Base-by-base conservation (phyloP, 2,329 filamentous ascomycete species). In the Stagonosporopsis rhizophila region DNA sequence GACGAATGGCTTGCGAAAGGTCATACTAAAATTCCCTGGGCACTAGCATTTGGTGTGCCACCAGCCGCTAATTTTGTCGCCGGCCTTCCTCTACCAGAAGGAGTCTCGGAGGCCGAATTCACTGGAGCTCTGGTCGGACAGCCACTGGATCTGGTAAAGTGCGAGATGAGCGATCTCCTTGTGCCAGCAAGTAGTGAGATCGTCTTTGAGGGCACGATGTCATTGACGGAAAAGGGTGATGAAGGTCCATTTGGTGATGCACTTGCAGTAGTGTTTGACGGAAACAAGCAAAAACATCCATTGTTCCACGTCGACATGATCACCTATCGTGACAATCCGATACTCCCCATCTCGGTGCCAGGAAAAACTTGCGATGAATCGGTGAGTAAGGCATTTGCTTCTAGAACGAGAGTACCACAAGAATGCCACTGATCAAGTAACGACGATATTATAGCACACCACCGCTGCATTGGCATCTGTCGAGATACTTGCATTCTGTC, bases 101-200 rank as follows among this genome's bases (percentile, higher is more conserved):
- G n/a, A n/a, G n/a, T n/a, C n/a, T n/a, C n/a, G n/a, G n/a, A n/a
- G n/a, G n/a, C n/a, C n/a, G n/a, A n/a, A n/a, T n/a, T n/a, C n/a
- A n/a, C n/a, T n/a, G n/a, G n/a, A n/a, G n/a, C n/a, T n/a, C n/a
- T 84, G 52, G 74, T 73, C 1, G 81, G 81, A 4, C 53, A 65
- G 0, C 70, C 81, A 0, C 52, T 84, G 7, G 78, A 84, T 28
- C 59, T 84, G 0, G 78, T 81, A 30, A 83, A 82, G 60, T 83
- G 81, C 48, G 81, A 83, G 17, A 80, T 76, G 0, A 84, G 80
- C 51, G 71, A 78, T 25, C 62, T 84, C 0, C 62, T 74, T 5
- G 81, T 84, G 1, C 82, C 82, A 0, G 81, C 82, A 0, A 82
- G 77, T 51, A 64, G 73, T 0, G 82, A 85, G 61, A 83, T 84